Evolutionary conservation across 331 rosid species (phyloP), one percentile per base, ranked within the genome.

Genomic region (Malus hybrid): DNA sequence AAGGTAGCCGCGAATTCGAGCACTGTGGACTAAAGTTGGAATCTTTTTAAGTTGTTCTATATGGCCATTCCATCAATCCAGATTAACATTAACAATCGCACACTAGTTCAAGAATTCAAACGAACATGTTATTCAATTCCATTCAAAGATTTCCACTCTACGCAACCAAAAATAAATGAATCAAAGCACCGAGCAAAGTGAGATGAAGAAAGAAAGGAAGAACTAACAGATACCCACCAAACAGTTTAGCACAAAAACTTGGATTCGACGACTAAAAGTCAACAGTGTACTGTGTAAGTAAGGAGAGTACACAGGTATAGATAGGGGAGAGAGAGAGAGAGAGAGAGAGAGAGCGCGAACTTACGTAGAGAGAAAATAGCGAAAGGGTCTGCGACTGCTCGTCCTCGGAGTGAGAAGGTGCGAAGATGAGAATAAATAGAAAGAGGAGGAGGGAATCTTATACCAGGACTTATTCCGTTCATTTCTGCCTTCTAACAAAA

Each of bases 341-440:
- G 16, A 4, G 1, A 70, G 10, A 11, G 0, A 29, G 12, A 18
- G 11, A 19, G 12, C 20, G 67, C 24, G 1, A 44, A 33, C 73
- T 76, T 78, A 86, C 88, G 5, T 33, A 19, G 81, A 59, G 88
- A 76, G 69, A 61, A 63, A 50, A 27, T 19, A 11, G 48, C 67
- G 7, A 71, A 59, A 56, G 60, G 29, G 72, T 2, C 2, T 28
- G 48, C 14, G 48, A 42, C 48, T 42, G 48, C 48, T 42, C 48
- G 1, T 42, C 60, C 39, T 60, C 65, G 8, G n/a, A 60, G 63
- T 59, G 76, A 48, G 39, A 15, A 42, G 29, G 71, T 2, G 19
- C 16, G 72, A 10, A 57, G 69, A 54, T 29, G 71, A 69, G 82
- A 33, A 3, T 20, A 48, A 66, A 66, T 42, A 60, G 60, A 32